Conservation (phyloP, 1,284 basidiomycete genomes). For the Austropuccinia psidii region DNA sequence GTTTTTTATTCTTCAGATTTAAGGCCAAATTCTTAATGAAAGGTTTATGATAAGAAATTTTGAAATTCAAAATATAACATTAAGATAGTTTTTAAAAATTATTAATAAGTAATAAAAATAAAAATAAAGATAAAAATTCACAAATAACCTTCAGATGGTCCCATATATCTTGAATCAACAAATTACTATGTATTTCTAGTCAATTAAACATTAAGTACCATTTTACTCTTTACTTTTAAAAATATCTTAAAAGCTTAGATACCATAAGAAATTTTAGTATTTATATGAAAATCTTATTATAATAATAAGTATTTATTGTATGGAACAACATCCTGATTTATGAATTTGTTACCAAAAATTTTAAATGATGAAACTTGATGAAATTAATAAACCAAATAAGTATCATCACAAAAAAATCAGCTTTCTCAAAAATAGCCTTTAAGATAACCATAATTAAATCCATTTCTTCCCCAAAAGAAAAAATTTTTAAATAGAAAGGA, state of each 20-base stretch:
- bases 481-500: no score
- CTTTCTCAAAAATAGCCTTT: no score
- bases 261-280: slow-evolving; percentile 49
- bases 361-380: no score
- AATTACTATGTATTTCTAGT: slow-evolving; percentile 49
- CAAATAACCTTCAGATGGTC: slow-evolving; percentile 37
- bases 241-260: slow-evolving; percentile 51
- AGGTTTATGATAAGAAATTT: background rate
- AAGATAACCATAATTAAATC: no score
- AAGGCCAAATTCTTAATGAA: background rate
- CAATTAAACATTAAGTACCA: slow-evolving; percentile 49
- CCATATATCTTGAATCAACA: slow-evolving; percentile 49
- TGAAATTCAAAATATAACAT: background rate
- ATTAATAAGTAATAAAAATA: no score
- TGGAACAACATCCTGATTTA: slow-evolving; percentile 48
- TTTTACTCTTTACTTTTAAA: slow-evolving; percentile 54
- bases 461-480: no score
- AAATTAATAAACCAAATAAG: no score
- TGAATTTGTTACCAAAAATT: no score
- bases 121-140: no score
- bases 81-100: no score
- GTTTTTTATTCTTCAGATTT: no score
- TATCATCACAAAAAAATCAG: no score
- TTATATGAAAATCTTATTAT: slow-evolving; percentile 53
- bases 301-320: slow-evolving; percentile 47